Percentiles rank a stretch among this genome's conserved stretches.
Conservation (phyloP, 352 stramenopile genomes). For the Pythium phragmiticola region DNA sequence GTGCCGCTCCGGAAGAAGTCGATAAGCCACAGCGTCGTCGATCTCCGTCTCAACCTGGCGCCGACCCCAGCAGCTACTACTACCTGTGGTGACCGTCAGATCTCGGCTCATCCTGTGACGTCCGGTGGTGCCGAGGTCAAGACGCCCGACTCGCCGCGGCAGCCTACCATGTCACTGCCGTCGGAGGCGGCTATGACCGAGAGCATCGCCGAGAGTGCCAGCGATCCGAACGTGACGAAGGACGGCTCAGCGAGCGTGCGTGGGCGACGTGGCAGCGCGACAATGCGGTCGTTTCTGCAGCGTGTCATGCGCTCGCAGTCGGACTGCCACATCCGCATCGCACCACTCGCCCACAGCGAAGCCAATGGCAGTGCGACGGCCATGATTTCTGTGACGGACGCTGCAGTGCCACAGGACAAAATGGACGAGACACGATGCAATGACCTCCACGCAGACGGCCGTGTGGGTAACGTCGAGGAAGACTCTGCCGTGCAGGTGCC, state of each 20-base stretch:
- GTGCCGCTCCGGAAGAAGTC: slow-evolving; percentile 3
- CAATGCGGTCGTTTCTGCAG: slow-evolving; percentile 24
- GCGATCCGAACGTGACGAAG: slow-evolving; percentile 3
- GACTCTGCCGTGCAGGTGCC: not conserved
- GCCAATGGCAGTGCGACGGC: not conserved
- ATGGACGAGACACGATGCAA: not conserved
- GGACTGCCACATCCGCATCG: slow-evolving; percentile 29
- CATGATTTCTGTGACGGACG: not conserved
- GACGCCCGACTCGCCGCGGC: slow-evolving; percentile 15
- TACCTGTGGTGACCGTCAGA: not conserved
- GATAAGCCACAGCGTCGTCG: not conserved
- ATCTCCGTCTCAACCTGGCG: slow-evolving; percentile 8
- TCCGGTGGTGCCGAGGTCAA: not conserved
- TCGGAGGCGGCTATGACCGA: slow-evolving; percentile 15
- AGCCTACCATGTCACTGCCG: slow-evolving; percentile 13
- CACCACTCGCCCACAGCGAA: not conserved
- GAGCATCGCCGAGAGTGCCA: slow-evolving; percentile 14
- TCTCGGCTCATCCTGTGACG: not conserved
- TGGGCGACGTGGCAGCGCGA: slow-evolving; percentile 15
- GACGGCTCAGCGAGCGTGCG: not conserved
- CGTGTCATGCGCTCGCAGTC: slow-evolving; percentile 37
- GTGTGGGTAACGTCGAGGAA: not conserved
- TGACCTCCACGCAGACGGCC: not conserved
- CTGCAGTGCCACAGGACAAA: not conserved
- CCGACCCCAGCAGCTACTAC: not conserved